These are phyloP conservation scores for Aurinia saxatilis DNA, from an alignment of 345 rosid genomes.

Conservation along the genomic window DNA sequence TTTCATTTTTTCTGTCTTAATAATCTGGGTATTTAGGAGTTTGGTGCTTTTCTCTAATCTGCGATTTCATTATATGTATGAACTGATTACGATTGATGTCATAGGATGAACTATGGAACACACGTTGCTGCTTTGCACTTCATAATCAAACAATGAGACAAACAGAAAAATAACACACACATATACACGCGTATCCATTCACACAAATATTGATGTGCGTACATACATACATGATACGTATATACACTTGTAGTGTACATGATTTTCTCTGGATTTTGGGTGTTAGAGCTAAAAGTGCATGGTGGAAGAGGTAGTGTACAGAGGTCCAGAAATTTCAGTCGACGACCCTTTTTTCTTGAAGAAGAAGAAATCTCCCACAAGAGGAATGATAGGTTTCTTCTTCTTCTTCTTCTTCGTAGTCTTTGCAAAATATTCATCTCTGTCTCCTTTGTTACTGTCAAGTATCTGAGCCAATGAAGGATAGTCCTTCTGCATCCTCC, in stretches of 20 bases:
- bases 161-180: neutral
- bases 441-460: conserved; percentile 33
- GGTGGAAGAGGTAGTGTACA: conserved; percentile 40
- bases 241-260: conserved; percentile 4
- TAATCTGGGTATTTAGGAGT: too few species aligned
- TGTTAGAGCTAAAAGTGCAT: conserved; percentile 16
- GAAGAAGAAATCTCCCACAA: conserved; percentile 57
- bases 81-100: neutral
- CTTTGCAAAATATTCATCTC: conserved; percentile 15
- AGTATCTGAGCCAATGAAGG: conserved; percentile 56
- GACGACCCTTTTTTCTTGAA: conserved; percentile 43
- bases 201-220: neutral
- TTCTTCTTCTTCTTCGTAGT: conserved; percentile 36
- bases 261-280: neutral
- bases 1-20: too few species aligned
- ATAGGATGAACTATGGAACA: neutral
- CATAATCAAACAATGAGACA: conserved; percentile 12
- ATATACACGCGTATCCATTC: neutral
- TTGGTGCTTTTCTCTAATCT: too few species aligned
- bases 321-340: conserved; percentile 8
- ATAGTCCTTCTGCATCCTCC: conserved; percentile 41
- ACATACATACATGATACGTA: conserved; percentile 1
- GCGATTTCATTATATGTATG: too few species aligned
- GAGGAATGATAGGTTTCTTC: conserved; percentile 83
- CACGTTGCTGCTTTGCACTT: neutral